Evolutionary conservation across 257 asterid species (phyloP), one percentile per base, ranked within the genome.

Genomic region (Ligustrum vulgare): DNA sequence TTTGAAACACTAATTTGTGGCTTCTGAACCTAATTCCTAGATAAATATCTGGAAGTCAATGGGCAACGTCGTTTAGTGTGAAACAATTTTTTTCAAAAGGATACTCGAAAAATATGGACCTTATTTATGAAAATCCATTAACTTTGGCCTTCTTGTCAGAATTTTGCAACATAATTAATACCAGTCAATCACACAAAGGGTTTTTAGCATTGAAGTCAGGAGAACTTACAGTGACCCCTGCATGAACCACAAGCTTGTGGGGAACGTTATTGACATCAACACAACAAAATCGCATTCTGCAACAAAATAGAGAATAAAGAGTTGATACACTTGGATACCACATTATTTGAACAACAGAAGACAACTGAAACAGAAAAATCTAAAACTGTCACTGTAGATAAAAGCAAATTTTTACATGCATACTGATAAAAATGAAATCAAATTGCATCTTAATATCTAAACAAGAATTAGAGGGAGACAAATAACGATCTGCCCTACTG

Each of bases 211-310:
- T 58, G 10, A 15, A 71, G 49, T 41, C 49, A 11, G 81, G 78
- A 78, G 79, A 77, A 82, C 97, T 94, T 89, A 94, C 98, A 73
- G 97, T 86, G 70, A 94, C 87, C 79, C 89, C 98, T 72, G 96
- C 97, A 68, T 86, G 93, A 75, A 85, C 92, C 41, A 94, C 91
- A 16, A 94, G 95, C 80, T 87, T 89, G 78, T 94, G 97, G 8
- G 98, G 90, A 56, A 92, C 90, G 71, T 80, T 87, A 77, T 94
- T 94, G 81, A 94, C 98, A 79, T 94, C 98, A 76, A 94, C 74
- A 5, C 84, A 80, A 75, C 84, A 92, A 83, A 94, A 94, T 70
- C 85, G 86, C 72, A 89, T 70, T 79, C 98, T 94, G 96, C 85
- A 80, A 62, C 72, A 77, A 34, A 23, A 58, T 31, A 82, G 56